These are phyloP conservation scores for Haematococcus sp. DNA, from an alignment of 139 green algal species.

Conservation along the genomic window DNA sequence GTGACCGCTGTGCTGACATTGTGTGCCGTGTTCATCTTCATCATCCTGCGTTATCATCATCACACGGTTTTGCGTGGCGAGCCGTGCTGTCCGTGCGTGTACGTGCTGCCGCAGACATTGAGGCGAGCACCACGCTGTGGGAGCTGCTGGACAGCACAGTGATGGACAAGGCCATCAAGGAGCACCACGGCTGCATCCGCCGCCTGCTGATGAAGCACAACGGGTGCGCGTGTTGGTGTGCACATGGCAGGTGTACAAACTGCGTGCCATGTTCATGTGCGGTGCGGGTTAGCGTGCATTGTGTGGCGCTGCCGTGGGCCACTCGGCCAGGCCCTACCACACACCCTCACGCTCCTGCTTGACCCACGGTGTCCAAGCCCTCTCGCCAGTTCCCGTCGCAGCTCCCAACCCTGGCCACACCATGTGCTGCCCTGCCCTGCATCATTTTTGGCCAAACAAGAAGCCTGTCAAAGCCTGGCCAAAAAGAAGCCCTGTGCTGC, in stretches of 20 bases:
- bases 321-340: background rate
- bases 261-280: too few relatives aligned
- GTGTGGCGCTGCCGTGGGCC: background rate
- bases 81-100: too few relatives aligned
- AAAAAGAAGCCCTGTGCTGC: too few relatives aligned
- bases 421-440: background rate
- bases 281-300: too few relatives aligned
- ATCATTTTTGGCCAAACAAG: too few relatives aligned
- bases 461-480: too few relatives aligned
- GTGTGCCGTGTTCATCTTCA: too few relatives aligned
- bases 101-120: conserved; percentile 23
- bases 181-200: conserved; percentile 41
- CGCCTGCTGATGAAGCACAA: conserved; percentile 35
- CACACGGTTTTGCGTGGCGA: too few relatives aligned
- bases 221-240: conserved; percentile 22
- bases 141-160: conserved; percentile 36
- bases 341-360: background rate
- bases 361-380: background rate
- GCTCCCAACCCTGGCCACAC: background rate
- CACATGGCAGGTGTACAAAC: too few relatives aligned
- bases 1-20: too few relatives aligned
- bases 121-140: conserved; percentile 46
- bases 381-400: background rate
- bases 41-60: too few relatives aligned
- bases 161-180: conserved; percentile 42